phyloP scores from a whole-genome alignment of 2,329 filamentous ascomycete genomes.

The Clonostachys chloroleuca region DNA sequence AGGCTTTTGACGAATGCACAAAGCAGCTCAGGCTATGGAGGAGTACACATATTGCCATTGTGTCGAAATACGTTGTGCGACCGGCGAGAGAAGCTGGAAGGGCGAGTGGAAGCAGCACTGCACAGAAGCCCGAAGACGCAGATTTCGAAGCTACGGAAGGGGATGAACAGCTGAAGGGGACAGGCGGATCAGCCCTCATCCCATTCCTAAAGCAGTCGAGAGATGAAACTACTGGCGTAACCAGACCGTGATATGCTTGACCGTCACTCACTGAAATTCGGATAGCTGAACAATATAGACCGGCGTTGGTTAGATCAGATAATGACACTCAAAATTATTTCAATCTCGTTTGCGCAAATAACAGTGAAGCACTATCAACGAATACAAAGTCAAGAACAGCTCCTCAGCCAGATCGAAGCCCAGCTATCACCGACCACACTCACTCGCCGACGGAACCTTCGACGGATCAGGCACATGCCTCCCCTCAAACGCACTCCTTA shows the following conservation, averaged over 20 bases:
- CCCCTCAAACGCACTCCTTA: conserved; percentile 14
- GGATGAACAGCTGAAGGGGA: conserved; percentile 4
- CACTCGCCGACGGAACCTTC: no score
- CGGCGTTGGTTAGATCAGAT: no score
- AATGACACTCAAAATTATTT: no score
- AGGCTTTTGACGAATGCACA: conserved; percentile 5
- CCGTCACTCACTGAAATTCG: no score
- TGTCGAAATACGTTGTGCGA: conserved; percentile 10
- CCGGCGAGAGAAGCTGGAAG: conserved; percentile 2
- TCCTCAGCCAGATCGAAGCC: no score
- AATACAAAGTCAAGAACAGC: no score
- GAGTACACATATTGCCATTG: conserved; percentile 9
- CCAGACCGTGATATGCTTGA: no score
- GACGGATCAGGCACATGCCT: no score
- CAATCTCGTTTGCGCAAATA: no score
- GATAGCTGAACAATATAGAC: no score
- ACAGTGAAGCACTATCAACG: no score
- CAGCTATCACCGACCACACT: no score
- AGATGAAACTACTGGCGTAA: conserved; percentile 3
- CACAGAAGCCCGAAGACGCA: background rate
- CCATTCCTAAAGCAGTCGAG: conserved; percentile 7
- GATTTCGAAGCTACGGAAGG: conserved; percentile 1
- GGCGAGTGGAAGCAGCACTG: background rate
- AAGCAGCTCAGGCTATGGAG: conserved; percentile 7
- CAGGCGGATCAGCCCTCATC: conserved; percentile 6